Conservation (phyloP, 371 early-diverging fungal genomes). For the Lichtheimia hyalospora region DNA sequence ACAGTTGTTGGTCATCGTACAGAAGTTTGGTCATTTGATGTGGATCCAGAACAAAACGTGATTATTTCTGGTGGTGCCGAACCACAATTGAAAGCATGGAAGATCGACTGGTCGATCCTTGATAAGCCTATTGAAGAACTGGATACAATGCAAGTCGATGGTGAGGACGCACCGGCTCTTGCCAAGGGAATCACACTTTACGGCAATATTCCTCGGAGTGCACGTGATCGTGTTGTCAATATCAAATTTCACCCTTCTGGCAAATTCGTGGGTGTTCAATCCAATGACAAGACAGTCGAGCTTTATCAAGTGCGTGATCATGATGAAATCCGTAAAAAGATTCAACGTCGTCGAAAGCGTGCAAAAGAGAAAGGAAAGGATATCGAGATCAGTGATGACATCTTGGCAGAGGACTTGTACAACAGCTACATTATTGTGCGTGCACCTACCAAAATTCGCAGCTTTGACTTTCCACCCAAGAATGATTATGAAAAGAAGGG, state of each 20-base stretch:
- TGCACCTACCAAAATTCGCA: conserved; percentile 70
- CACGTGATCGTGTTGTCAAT: conserved; percentile 80
- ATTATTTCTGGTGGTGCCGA: conserved; percentile 90
- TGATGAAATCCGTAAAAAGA: conserved; percentile 80
- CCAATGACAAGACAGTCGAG: conserved; percentile 81
- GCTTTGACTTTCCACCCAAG: conserved; percentile 72
- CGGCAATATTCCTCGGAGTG: conserved; percentile 79
- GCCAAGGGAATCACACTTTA: conserved; percentile 64
- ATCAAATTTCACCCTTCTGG: conserved; percentile 78
- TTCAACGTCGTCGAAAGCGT: conserved; percentile 79
- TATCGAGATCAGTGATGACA: conserved; percentile 44
- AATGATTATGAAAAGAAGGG: conserved; percentile 57
- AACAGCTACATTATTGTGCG: conserved; percentile 63
- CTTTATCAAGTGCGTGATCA: conserved; percentile 75
- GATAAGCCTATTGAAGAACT: conserved; percentile 45
- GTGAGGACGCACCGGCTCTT: conserved; percentile 28
- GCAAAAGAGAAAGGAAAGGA: conserved; percentile 76
- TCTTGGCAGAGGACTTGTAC: conserved; percentile 73
- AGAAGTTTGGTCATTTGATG: conserved; percentile 89
- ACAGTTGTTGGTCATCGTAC: conserved; percentile 90
- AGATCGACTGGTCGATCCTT: conserved; percentile 62
- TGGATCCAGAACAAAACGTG: conserved; percentile 56
- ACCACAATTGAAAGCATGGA: conserved; percentile 85
- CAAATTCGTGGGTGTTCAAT: conserved; percentile 75
- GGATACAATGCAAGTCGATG: conserved; percentile 36